Base-by-base conservation (phyloP, 352 stramenopile species). In the Globisporangium yorkense region DNA sequence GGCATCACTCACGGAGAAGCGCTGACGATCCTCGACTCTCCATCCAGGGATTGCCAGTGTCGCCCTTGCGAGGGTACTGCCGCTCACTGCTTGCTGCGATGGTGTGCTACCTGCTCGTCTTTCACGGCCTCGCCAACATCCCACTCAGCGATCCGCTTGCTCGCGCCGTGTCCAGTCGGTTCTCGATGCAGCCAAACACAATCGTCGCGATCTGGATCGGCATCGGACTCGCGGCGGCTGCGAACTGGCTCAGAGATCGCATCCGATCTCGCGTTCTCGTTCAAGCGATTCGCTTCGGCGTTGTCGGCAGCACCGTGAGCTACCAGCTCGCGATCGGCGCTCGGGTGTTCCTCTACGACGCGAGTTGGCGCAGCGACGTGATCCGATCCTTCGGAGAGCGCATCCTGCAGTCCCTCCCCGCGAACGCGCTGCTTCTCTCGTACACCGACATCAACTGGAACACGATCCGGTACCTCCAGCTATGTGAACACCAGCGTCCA, bases 41-140 rank as follows among this genome's bases (percentile, higher is more conserved):
- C 2, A 31, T 12, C 7, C 51, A 37, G 20, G 5, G 20, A 35
- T 3, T 47, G 0, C 13, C 27, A 3, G 1, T 10, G 21, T 33
- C 31, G 27, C 18, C 27, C 1, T n/a, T 40, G 6, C 7, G 29
- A 18, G 29, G 43, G 21, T 54, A 45, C 37, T 47, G 56, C 13
- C 53, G 41, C 44, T 54, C 75, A 1, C 72, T 97, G 1, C 5
- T 89, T 7, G 68, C 71, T 33, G 64, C 72, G 0, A 67, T 95
- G 3, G 16, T 68, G 1, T 81, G 91, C 44, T 98, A 98, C 63
- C 46, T 97, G 20, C 15, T 86, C 4, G 72, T 97, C 0, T 98
- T 98, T 66, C 90, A 98, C 66, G 76, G 75, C 3, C 73, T 98
- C 8, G 81, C 88, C 8, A 98, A 98, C 62, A 68, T 98, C 29